Conservation (phyloP, 1,139 yeast genomes). For the Hyphopichia burtonii region DNA sequence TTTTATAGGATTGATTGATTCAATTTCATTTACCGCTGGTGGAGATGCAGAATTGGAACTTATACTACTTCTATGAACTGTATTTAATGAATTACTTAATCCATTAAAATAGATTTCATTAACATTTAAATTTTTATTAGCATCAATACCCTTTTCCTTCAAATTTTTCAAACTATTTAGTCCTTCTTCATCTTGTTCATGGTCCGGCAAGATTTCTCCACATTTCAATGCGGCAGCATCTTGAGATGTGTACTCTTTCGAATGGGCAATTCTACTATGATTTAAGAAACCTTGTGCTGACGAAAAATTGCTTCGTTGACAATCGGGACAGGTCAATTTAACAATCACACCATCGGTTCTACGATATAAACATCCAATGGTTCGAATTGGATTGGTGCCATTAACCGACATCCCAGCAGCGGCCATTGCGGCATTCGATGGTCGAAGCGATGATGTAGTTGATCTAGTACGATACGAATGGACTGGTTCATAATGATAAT, state of each 20-base stretch:
- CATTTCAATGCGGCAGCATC: slow-evolving; percentile 74
- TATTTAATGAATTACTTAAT: slow-evolving; percentile 16
- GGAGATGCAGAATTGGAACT: no score
- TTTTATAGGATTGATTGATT: no score
- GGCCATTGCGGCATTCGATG: slow-evolving; percentile 22
- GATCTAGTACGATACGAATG: slow-evolving; percentile 49
- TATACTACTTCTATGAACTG: slow-evolving; percentile 2
- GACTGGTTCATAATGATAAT: slow-evolving; percentile 8
- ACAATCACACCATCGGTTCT: slow-evolving; percentile 74
- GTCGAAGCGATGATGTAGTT: slow-evolving; percentile 50
- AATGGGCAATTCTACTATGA: slow-evolving; percentile 73
- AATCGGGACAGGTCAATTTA: slow-evolving; percentile 64
- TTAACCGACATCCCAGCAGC: slow-evolving; percentile 3
- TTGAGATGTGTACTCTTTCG: slow-evolving; percentile 69
- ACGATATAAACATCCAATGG: slow-evolving; percentile 61
- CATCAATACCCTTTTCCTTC: slow-evolving; percentile 39
- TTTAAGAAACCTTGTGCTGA: slow-evolving; percentile 80
- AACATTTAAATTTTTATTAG: slow-evolving; percentile 38
- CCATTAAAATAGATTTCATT: slow-evolving; percentile 42
- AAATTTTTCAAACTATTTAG: slow-evolving; percentile 44
- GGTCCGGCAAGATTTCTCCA: slow-evolving; percentile 57
- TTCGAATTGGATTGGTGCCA: slow-evolving; percentile 14
- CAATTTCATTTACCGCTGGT: no score
- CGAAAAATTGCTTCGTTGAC: slow-evolving; percentile 68
- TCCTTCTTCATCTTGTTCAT: slow-evolving; percentile 62